Evolutionary conservation across 768 basidiomycete genomes (phyloP), one percentile per base, ranked within the genome.

Genomic region (Leccinum truebloodii): DNA sequence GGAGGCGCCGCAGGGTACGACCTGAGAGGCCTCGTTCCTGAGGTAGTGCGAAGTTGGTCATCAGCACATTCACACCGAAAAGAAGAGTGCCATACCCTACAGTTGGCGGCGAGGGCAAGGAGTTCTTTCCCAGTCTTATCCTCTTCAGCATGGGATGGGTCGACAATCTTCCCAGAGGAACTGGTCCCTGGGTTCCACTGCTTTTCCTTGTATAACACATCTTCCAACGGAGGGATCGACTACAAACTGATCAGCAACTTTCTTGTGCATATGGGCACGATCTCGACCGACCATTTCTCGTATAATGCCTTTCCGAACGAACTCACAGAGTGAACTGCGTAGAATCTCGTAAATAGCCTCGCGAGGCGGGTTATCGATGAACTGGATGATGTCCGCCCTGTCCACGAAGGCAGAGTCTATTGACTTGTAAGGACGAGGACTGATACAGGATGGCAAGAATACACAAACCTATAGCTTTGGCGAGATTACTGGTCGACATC

Each of bases 321-420:
- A 85, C 71, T 98, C 96, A 30, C 79, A 75, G 14, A 99, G 77
- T 69, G 91, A 95, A 6, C 86, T 86, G 7, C 88, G 83, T 30
- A 98, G 77, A 64, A 99, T 98, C 73, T 94, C 91, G 76, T 97
- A 98, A 52, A 98, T 84, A 1, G 95, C 97, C 63, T 95, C 90
- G 16, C 88, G 84, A 6, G 95, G 88, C 1, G 97, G 97, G 7
- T 94, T 81, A 64, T 95, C 95, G 20, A 98, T 83, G 68, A 94
- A 97, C 79, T 96, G 95, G 20, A 97, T 86, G 53, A 98, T 94
- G 68, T 99, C 97, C 9, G 96, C 97, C 44, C 97, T 89, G 70
- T 98, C 97, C 52, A 98, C 87, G 71, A 98, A 98, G 4, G 96
- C 97, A 54, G 86, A 87, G 68, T 99, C 96, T 98, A 20, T 35